Conservation (phyloP, 2,329 filamentous ascomycete species). For the Talaromyces sp. region DNA sequence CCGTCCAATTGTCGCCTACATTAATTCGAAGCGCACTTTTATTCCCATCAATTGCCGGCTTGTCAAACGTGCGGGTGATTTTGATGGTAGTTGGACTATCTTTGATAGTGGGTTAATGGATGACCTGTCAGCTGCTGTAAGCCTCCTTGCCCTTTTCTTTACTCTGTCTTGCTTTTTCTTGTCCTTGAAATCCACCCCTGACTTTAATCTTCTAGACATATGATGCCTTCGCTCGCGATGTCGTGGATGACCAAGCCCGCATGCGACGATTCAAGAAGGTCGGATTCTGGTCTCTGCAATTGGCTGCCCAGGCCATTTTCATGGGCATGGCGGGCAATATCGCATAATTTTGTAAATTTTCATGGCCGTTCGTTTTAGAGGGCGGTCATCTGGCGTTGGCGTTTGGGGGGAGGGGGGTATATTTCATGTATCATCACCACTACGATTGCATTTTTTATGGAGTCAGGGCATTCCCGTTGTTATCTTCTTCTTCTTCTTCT, state of each 20-base stretch:
- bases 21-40: conserved; percentile 92
- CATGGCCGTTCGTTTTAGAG: background rate
- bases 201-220: conserved; percentile 63
- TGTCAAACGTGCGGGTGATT: conserved; percentile 84
- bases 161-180: background rate
- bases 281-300: conserved; percentile 90
- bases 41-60: conserved; percentile 95
- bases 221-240: conserved; percentile 87
- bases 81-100: conserved; percentile 92
- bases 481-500: conserved; percentile 1
- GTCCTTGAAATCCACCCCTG: conserved; percentile 1
- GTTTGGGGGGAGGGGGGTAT: too few relatives aligned
- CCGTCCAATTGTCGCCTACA: conserved; percentile 95
- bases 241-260: conserved; percentile 84
- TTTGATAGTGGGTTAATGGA: conserved; percentile 94
- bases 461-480: conserved; percentile 14
- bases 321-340: conserved; percentile 90
- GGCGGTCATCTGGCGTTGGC: conserved; percentile 8
- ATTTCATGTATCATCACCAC: conserved; percentile 50
- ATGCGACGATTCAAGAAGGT: conserved; percentile 91
- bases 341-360: conserved; percentile 46
- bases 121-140: conserved; percentile 80
- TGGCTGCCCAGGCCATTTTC: conserved; percentile 91
- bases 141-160: conserved; percentile 15
- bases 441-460: conserved; percentile 33